Conservation (phyloP, 805 yeast species). For the Candida lessepsii region DNA sequence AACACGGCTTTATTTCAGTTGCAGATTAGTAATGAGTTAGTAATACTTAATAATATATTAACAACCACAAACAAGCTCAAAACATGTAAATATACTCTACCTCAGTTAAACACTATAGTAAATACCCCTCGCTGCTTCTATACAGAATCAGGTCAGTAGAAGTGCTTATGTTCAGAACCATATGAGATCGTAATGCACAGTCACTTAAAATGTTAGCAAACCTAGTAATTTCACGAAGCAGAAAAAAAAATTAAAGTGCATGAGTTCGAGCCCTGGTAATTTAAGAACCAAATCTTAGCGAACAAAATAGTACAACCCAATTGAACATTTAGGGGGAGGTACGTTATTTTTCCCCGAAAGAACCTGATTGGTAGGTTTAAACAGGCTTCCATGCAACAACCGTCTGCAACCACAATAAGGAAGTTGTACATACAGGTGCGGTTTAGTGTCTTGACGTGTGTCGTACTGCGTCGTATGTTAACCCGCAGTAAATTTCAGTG, state of each 20-base stretch:
- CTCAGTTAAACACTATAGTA: too few species aligned
- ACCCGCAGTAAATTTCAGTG: slow-evolving; percentile 6
- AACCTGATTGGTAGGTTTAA: background rate
- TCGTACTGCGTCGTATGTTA: slow-evolving; percentile 1
- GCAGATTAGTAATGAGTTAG: too few species aligned
- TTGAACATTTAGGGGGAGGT: background rate
- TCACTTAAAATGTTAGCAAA: background rate
- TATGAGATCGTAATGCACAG: background rate
- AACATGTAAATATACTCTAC: too few species aligned
- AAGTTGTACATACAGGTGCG: slow-evolving; percentile 1
- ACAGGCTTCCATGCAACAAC: background rate
- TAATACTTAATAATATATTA: too few species aligned
- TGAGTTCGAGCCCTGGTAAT: background rate
- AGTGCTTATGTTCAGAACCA: background rate
- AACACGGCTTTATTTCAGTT: too few species aligned
- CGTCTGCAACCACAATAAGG: slow-evolving; percentile 1
- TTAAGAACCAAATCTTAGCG: too few species aligned
- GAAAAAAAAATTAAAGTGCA: background rate
- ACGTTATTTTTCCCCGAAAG: background rate
- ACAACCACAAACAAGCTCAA: too few species aligned
- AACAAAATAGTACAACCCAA: background rate
- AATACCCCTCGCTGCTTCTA: too few species aligned
- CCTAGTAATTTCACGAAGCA: background rate
- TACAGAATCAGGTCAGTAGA: too few species aligned
- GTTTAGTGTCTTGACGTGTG: background rate